Evolutionary conservation across 176 grass and related monocot species (phyloP).

Genomic region (Secale cereale): DNA sequence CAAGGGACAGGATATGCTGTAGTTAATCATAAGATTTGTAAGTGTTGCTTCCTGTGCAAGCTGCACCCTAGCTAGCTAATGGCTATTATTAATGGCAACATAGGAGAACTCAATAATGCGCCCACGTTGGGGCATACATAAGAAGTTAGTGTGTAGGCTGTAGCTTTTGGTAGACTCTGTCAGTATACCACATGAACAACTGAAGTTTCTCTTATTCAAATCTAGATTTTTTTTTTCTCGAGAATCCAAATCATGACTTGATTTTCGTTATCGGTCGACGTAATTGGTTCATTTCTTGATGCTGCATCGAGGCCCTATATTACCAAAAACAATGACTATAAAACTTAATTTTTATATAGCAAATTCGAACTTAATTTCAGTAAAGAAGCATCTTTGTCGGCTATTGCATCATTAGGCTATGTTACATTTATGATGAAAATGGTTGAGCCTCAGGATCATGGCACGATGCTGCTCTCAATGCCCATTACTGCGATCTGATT

Average conservation of each 20-base stretch:
- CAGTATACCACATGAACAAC: background rate
- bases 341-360: no score
- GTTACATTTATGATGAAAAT: no score
- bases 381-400: no score
- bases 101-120: background rate
- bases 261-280: background rate
- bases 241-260: background rate
- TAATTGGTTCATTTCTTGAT: background rate
- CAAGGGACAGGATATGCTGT: background rate
- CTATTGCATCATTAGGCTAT: no score
- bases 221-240: no score
- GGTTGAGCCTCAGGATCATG: no score
- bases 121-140: background rate
- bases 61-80: background rate
- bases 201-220: background rate
- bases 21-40: background rate
- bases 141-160: background rate
- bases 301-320: background rate
- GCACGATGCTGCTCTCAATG: no score
- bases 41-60: background rate
- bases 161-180: background rate
- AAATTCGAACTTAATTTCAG: background rate
- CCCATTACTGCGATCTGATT: no score
- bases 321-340: background rate
- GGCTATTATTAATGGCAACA: background rate